Base-by-base conservation (phyloP, 306 rosid genomes). In the Benincasa hispida region DNA sequence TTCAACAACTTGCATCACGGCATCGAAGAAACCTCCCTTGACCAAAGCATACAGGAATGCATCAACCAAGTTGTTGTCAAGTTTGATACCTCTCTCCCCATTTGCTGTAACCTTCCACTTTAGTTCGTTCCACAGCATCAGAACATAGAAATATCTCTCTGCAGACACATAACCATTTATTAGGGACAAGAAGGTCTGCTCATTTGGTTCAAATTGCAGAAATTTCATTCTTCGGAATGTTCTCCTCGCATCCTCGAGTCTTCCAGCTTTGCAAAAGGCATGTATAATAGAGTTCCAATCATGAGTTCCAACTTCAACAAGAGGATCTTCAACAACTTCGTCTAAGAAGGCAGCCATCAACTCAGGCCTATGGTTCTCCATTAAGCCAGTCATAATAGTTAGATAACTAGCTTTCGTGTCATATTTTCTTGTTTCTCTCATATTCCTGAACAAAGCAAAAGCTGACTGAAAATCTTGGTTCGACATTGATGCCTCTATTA, bases 281-380 rank as follows among this genome's bases (percentile, higher is more conserved):
- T 92, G 96, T 72, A 94, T 89, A 69, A 94, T 94, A 32, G 96
- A 94, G 77, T 92, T 94, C 99, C 97, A 94, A 78, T 94, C 99
- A 79, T 94, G 99, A 66, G 93, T 90, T 61, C 96, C 88, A 14
- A 94, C 89, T 79, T 92, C 94, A 66, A 94, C 79, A 67, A 90
- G 91, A 76, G 97, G 98, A 81, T 94, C 97, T 82, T 80, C 96
- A 61, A 84, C 96, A 79, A 89, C 93, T 83, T 92, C 99, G 79
- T 94, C 99, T 74, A 92, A 85, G 85, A 92, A 94, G 67, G 99
- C 95, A 41, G 95, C 97, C 99, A 94, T 94, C 86, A 94, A 82
- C 88, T 90, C 95, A 5, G 97, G 97, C 69, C 99, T 87, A 82
- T 90, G 88, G 62, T 86, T 92, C 86, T 92, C 99, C 97, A 92